Conservation (phyloP, 352 stramenopile species). For the Pythium aristosporum region DNA sequence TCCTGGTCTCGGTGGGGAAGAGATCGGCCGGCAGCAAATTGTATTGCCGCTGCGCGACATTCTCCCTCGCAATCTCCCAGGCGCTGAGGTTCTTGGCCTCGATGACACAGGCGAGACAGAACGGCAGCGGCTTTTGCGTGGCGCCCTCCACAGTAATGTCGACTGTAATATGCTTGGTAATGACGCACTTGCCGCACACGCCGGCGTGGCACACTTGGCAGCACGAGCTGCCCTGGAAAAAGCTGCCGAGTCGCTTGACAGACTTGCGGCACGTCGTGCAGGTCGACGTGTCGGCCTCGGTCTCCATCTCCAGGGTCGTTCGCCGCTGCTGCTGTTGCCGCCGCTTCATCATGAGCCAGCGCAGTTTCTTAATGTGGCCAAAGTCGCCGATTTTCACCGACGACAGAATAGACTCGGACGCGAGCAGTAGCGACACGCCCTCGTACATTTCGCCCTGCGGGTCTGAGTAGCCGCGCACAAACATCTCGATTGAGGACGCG, state of each 20-base stretch:
- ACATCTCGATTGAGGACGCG: conserved; percentile 40
- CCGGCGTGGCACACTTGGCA: conserved; percentile 23
- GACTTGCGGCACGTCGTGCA: conserved; percentile 37
- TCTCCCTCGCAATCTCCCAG: conserved; percentile 18
- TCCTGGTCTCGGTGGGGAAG: background rate
- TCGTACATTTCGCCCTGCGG: conserved; percentile 33
- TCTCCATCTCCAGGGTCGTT: conserved; percentile 11
- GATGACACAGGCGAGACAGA: conserved; percentile 39
- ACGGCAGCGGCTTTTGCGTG: conserved; percentile 25
- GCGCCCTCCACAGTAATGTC: conserved; percentile 26
- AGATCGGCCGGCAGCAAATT: conserved; percentile 12
- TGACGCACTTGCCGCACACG: conserved; percentile 41
- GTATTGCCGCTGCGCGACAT: conserved; percentile 19
- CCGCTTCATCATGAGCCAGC: conserved; percentile 47
- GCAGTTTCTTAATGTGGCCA: conserved; percentile 66
- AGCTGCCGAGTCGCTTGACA: conserved; percentile 20
- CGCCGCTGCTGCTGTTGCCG: conserved; percentile 16
- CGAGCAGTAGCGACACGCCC: conserved; percentile 34
- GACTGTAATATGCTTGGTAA: conserved; percentile 35
- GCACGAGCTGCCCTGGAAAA: conserved; percentile 25
- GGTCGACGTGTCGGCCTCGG: background rate
- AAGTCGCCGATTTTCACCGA: conserved; percentile 47
- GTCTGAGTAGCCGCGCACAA: conserved; percentile 46
- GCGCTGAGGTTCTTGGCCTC: conserved; percentile 26
- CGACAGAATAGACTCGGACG: conserved; percentile 39